These are phyloP conservation scores for Roridomyces roridus DNA, from an alignment of 768 basidiomycete species.

Conservation along the genomic window DNA sequence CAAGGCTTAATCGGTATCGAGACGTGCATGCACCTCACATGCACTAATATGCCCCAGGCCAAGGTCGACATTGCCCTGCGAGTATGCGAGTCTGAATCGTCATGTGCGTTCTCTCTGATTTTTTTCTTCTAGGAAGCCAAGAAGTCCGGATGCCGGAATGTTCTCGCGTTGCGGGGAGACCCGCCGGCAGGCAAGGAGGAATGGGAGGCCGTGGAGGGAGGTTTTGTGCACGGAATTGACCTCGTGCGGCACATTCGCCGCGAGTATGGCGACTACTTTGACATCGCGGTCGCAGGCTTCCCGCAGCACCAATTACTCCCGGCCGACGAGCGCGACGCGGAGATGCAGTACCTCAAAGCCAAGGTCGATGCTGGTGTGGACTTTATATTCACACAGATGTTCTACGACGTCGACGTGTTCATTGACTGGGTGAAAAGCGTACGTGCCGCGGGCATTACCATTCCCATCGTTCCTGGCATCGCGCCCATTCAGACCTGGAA, in stretches of 20 bases:
- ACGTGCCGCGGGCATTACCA: slow-evolving; percentile 83
- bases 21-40: slow-evolving; percentile 98
- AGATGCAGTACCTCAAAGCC: slow-evolving; percentile 87
- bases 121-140: slow-evolving; percentile 77
- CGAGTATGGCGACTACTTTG: slow-evolving; percentile 90
- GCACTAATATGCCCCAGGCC: slow-evolving; percentile 97
- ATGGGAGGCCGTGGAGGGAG: slow-evolving; percentile 92
- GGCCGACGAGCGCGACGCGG: slow-evolving; percentile 73
- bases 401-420: slow-evolving; percentile 93
- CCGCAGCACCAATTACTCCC: slow-evolving; percentile 82
- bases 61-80: slow-evolving; percentile 91
- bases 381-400: slow-evolving; percentile 99
- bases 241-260: slow-evolving; percentile 88
- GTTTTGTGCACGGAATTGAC: slow-evolving; percentile 90
- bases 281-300: slow-evolving; percentile 93
- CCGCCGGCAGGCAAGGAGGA: slow-evolving; percentile 88
- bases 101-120: slow-evolving; percentile 1
- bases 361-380: slow-evolving; percentile 90
- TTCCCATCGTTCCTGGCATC: slow-evolving; percentile 93
- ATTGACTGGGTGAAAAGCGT: slow-evolving; percentile 88
- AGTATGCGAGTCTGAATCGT: slow-evolving; percentile 56
- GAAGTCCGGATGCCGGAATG: slow-evolving; percentile 86
- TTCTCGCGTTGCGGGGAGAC: slow-evolving; percentile 92
- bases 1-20: slow-evolving; percentile 93
- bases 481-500: slow-evolving; percentile 97